Base-by-base conservation (phyloP, 129 eudicot genomes). In the Flaveria robusta region DNA sequence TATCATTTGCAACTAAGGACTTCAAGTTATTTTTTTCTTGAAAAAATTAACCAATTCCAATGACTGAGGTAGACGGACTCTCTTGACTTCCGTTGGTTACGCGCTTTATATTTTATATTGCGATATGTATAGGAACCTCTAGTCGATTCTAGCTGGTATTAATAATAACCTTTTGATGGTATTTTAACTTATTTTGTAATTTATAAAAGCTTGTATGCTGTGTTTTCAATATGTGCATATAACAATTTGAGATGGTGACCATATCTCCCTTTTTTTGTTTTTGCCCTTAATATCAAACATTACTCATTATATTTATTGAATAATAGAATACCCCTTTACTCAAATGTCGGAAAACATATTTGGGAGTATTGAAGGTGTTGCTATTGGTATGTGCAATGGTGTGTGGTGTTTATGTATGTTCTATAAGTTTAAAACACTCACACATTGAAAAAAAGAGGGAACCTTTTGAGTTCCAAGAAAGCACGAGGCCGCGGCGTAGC, bases 371-470 rank as follows among this genome's bases (percentile, higher is more conserved):
- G 29, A 81, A 83, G 81, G 54, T 79, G 75, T 59, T 82, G 68
- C 60, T 81, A 11, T 77, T 88, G 23, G 76, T 86, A 63, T 79
- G 84, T 65, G 81, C 83, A 31, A 79, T 84, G 84, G 22, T 72
- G 52, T 79, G 78, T 66, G 88, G 90, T 24, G 66, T 86, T 71
- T 82, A 88, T 79, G 45, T 84, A 23, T 88, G 86, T 77, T 85
- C 87, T 41, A 78, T 83, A 31, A 80, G 82, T 74, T 66, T 81
- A 43, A 84, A 66, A 34, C 87, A 82, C 72, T 60, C 74, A 9
- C 79, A 78, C 41, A 49, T 45, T 19, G 77, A 75, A 24, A 71
- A 67, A 2, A 79, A 68, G 69, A 63, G 45, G 51, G 82, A 83
- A 19, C 49, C 59, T 29, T 26, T 83, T 2, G 73, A 58, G 50